These are phyloP conservation scores for Juglanconis oblonga DNA, from an alignment of 2,329 filamentous ascomycete species.

Conservation along the genomic window DNA sequence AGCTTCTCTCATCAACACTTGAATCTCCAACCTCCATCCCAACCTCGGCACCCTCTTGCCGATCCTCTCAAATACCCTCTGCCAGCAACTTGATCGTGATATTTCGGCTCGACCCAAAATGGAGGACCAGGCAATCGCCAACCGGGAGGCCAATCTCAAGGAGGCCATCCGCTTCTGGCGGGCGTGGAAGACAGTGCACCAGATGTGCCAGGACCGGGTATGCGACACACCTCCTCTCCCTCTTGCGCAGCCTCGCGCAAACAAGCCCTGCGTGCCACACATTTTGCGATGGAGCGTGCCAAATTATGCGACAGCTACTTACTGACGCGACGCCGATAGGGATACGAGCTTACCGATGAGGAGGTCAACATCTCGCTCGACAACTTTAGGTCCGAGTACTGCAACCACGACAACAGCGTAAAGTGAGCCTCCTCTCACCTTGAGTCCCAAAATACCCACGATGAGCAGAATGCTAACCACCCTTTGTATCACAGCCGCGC, in stretches of 20 bases:
- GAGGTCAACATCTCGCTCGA: conserved; percentile 84
- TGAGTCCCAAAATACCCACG: too few species aligned
- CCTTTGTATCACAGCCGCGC: conserved; percentile 57
- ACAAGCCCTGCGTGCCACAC: not conserved
- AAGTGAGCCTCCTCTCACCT: conserved; percentile 54
- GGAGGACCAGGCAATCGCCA: conserved; percentile 39
- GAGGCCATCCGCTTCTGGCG: conserved; percentile 76
- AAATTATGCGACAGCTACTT: not conserved
- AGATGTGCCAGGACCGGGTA: conserved; percentile 93
- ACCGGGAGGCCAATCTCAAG: conserved; percentile 44
- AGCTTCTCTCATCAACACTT: not conserved
- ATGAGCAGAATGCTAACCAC: conserved; percentile 2
- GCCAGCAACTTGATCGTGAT: too few species aligned
- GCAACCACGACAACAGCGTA: conserved; percentile 68
- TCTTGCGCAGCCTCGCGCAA: conserved; percentile 9
- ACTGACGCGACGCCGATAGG: conserved; percentile 50
- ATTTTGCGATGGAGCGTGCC: not conserved
- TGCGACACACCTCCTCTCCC: conserved; percentile 30
- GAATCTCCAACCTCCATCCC: not conserved
- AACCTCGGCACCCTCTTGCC: not conserved
- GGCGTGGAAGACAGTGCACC: conserved; percentile 87
- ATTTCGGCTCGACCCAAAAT: conserved; percentile 28
- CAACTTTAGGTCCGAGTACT: conserved; percentile 73
- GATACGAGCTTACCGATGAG: conserved; percentile 86
- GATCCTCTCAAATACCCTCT: not conserved